Percentiles rank a stretch among this genome's conserved stretches.
Evolutionary conservation across 2,329 filamentous ascomycete species (phyloP).

Genomic region (Fusarium sp.): DNA sequence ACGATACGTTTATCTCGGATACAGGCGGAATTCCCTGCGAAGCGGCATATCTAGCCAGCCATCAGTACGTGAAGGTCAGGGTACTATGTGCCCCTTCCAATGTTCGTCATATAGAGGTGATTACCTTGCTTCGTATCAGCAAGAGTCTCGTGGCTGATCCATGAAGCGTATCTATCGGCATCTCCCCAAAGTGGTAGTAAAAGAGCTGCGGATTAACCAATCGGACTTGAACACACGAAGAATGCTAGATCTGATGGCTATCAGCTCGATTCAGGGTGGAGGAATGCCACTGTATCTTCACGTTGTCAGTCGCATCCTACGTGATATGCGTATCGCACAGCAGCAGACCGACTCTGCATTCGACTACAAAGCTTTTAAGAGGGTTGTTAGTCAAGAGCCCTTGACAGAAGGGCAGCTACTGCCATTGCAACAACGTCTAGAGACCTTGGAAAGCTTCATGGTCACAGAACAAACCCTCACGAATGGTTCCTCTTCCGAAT

Average conservation of each 20-base stretch:
- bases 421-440: background rate
- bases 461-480: no score
- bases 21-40: background rate
- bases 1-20: background rate
- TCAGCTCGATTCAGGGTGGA: background rate
- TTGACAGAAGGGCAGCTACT: background rate
- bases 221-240: background rate
- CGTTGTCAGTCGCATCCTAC: background rate
- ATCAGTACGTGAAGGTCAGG: background rate
- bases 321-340: background rate
- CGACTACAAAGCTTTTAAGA: background rate
- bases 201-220: background rate
- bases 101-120: no score
- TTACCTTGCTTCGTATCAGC: no score
- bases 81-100: background rate
- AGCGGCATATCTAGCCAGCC: background rate
- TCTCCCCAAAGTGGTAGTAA: background rate
- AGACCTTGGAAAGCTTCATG: background rate
- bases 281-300: background rate
- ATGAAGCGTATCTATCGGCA: background rate
- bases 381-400: rapidly evolving
- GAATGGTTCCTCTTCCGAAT: no score
- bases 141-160: no score
- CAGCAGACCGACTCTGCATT: background rate
- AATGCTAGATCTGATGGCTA: background rate